phyloP scores from a whole-genome alignment of 495 filamentous ascomycete species.

The Cairneyella variabilis region DNA sequence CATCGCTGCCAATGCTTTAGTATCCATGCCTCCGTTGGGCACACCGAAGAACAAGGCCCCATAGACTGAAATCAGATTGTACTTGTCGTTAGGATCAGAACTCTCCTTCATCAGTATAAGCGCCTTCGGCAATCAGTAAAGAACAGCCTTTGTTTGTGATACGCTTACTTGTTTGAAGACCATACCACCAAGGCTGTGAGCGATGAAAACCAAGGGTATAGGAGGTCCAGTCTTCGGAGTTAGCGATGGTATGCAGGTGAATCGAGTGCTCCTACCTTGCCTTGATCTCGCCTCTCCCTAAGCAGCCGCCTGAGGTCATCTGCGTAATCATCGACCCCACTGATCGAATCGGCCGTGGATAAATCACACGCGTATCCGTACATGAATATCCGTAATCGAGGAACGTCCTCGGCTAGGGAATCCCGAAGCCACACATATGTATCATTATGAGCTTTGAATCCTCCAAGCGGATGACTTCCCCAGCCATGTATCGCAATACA shows the following conservation, averaged over 20 bases:
- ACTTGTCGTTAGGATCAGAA: constrained; percentile 13
- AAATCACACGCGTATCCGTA: constrained; percentile 2
- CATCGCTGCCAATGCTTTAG: constrained; percentile 16
- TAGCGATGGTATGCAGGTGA: background rate
- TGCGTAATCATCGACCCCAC: constrained; percentile 3
- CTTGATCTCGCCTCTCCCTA: background rate
- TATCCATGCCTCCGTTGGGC: constrained; percentile 29
- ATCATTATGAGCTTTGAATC: constrained; percentile 1
- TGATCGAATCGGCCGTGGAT: background rate
- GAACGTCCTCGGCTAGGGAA: background rate
- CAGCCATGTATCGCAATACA: background rate
- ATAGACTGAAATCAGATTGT: constrained; percentile 11
- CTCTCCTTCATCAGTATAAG: constrained; percentile 16
- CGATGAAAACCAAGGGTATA: constrained; percentile 59
- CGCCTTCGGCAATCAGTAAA: constrained; percentile 17
- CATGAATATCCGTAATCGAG: background rate
- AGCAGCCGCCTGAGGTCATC: background rate
- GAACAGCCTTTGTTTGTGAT: constrained; percentile 5
- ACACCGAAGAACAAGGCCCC: constrained; percentile 34
- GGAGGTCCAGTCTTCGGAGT: background rate
- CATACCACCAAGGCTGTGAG: constrained; percentile 63
- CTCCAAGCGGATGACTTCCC: constrained; percentile 1
- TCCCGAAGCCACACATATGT: constrained; percentile 1
- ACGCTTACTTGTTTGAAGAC: constrained; percentile 32
- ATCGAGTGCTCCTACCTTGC: background rate